These are phyloP conservation scores for Naganishia kalamii DNA, from an alignment of 768 basidiomycete genomes.

Conservation along the genomic window DNA sequence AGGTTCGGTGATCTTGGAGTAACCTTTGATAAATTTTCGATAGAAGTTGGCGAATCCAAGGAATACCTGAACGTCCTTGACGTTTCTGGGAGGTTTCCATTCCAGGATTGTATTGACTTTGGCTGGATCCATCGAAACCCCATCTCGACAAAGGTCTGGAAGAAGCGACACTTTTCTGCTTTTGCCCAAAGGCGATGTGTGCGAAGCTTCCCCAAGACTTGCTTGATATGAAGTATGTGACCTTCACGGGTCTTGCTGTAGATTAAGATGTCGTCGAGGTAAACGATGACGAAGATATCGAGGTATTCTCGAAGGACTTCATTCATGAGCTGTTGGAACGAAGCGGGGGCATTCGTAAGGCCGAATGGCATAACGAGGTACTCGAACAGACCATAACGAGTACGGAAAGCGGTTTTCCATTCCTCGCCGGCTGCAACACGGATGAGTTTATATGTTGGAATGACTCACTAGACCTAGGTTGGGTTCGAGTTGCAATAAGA, in stretches of 20 bases:
- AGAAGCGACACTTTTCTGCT: neutral
- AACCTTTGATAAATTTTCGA: conserved; percentile 31
- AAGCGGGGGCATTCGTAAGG: too few species aligned
- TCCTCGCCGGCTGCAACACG: too few species aligned
- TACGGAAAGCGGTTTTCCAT: too few species aligned
- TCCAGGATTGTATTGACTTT: conserved; percentile 49
- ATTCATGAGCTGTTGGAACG: too few species aligned
- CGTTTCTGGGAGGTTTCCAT: conserved; percentile 26
- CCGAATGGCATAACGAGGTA: too few species aligned
- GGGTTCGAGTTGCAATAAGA: too few species aligned
- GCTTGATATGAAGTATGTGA: neutral
- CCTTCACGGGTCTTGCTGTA: neutral
- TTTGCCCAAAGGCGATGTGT: neutral
- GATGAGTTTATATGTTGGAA: too few species aligned
- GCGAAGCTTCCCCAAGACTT: neutral
- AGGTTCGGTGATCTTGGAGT: conserved; percentile 25
- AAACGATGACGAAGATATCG: too few species aligned
- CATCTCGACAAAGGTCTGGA: neutral
- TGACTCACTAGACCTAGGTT: too few species aligned
- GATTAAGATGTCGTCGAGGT: too few species aligned
- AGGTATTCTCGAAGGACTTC: too few species aligned
- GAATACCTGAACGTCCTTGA: conserved; percentile 28
- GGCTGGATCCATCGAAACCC: conserved; percentile 44
- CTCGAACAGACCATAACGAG: too few species aligned
- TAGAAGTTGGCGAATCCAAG: conserved; percentile 37